Base-by-base conservation (phyloP, 768 basidiomycete species). In the Megacollybia marginata region DNA sequence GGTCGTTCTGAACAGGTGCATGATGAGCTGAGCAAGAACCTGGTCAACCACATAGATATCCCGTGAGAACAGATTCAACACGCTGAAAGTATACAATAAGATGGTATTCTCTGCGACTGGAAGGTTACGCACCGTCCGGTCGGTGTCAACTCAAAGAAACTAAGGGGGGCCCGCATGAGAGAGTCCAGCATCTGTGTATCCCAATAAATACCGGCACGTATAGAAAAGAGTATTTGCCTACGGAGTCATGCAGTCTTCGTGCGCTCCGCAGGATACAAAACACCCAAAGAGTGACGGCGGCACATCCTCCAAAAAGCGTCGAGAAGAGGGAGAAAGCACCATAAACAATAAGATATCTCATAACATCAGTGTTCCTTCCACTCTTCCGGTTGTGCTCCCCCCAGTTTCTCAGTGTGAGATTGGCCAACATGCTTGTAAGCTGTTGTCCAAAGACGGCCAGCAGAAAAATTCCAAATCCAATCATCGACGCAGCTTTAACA, bases 91-190 rank as follows among this genome's bases (percentile, higher is more conserved):
- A 18, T 33, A 8, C 34, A 15, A 40, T 32, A 9, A 28, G 35
- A 31, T 10, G 13, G 42, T 32, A 43, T 15, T 23, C 9, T 33
- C 32, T 2, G 2, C 9, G 9, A 33, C 50, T 13, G 55, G 23
- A 20, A 34, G 16, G 11, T 7, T 16, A 47, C 73, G 46, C 56
- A 86, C 87, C 86, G 78, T 55, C 92, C 92, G 13, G 79, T 83
- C 1, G 92, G 94, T 0, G 92, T 96, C 48, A 75, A 66, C 64
- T 96, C 94, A 62, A 96, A 98, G 71, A 91, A 97, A 56, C 79
- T 82, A 56, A 94, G 64, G 0, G 92, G 92, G 0, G 90, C 85
- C 20, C 77, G 78, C 72, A 98, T 81, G 33, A 98, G 74, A 2
- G 91, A 78, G 44, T 78, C 59, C 57, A 92, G 66, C 87, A 91